A percentile compares a stretch with the other conserved stretches of the same genome.
phyloP scores from a whole-genome alignment of 2,329 filamentous ascomycete species.

The Aspergillus vadensis region DNA sequence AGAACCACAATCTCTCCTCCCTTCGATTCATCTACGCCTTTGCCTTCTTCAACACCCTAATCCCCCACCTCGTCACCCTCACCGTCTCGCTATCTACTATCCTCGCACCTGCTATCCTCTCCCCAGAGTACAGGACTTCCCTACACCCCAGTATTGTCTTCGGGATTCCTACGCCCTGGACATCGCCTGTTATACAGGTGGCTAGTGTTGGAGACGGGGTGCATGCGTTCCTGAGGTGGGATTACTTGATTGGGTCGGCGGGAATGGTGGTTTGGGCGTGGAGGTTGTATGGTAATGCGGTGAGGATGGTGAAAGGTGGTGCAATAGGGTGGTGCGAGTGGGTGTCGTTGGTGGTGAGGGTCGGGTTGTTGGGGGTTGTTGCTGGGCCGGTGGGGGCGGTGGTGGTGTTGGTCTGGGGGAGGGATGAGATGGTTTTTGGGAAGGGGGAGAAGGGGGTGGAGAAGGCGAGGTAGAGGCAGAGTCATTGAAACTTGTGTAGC shows the following conservation, averaged over 20 bases:
- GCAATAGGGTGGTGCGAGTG: slow-evolving; percentile 27
- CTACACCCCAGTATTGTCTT: slow-evolving; percentile 46
- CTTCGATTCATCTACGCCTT: slow-evolving; percentile 47
- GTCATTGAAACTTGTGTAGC: too few species aligned
- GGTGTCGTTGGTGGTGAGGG: slow-evolving; percentile 37
- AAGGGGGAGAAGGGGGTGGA: slow-evolving; percentile 31
- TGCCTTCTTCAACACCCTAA: slow-evolving; percentile 42
- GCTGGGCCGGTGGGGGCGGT: slow-evolving; percentile 50
- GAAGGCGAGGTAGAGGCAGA: not conserved
- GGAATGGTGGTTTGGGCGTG: slow-evolving; percentile 51
- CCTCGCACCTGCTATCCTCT: slow-evolving; percentile 40
- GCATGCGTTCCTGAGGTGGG: slow-evolving; percentile 53
- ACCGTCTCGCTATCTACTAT: slow-evolving; percentile 45
- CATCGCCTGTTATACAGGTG: slow-evolving; percentile 30
- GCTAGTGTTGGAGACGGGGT: slow-evolving; percentile 44
- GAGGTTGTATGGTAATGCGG: slow-evolving; percentile 32
- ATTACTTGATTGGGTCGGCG: slow-evolving; percentile 47
- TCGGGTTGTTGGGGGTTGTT: slow-evolving; percentile 37
- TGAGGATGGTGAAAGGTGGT: slow-evolving; percentile 30
- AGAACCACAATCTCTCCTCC: slow-evolving; percentile 33
- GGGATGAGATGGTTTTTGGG: slow-evolving; percentile 49
- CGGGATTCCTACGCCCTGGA: slow-evolving; percentile 37
- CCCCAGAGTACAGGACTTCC: slow-evolving; percentile 39
- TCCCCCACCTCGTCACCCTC: slow-evolving; percentile 46
- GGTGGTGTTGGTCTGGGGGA: slow-evolving; percentile 52